Percentiles rank a stretch among this genome's conserved stretches.
Evolutionary conservation across 352 stramenopile species (phyloP).

Genomic region (Pythium rhizo-oryzae): DNA sequence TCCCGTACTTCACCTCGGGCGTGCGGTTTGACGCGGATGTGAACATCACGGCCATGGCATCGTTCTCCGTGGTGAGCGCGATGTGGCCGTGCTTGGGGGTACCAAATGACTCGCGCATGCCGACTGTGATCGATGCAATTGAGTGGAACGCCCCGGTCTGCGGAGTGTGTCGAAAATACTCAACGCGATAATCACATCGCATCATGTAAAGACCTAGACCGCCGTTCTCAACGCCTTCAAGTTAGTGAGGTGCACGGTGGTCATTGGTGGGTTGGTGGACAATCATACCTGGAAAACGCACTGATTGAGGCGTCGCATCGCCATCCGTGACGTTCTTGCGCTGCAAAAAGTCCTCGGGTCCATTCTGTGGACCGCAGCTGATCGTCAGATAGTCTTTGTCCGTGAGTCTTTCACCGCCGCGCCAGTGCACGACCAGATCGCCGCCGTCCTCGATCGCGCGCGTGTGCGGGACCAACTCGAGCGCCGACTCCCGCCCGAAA

Average conservation of each 20-base stretch:
- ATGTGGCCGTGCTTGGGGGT: conserved; percentile 76
- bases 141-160: conserved; percentile 24
- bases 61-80: conserved; percentile 49
- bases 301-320: conserved; percentile 37
- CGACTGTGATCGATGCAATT: conserved; percentile 40
- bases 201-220: conserved; percentile 66
- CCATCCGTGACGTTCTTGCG: conserved; percentile 40
- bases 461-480: conserved; percentile 45
- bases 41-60: conserved; percentile 73
- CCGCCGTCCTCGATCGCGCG: conserved; percentile 43
- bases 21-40: conserved; percentile 60
- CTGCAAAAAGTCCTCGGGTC: conserved; percentile 46
- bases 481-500: neutral
- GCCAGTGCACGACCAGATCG: conserved; percentile 60
- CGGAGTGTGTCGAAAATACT: conserved; percentile 55
- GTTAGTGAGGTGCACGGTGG: too few species aligned
- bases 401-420: conserved; percentile 18
- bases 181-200: conserved; percentile 64
- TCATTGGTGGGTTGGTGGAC: too few species aligned
- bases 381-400: conserved; percentile 61
- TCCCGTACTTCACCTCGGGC: conserved; percentile 49
- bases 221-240: too few species aligned
- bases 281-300: conserved; percentile 52
- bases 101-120: conserved; percentile 54
- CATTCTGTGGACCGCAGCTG: conserved; percentile 59